phyloP scores from a whole-genome alignment of 805 yeast species.

The Henningerozyma blattae region DNA sequence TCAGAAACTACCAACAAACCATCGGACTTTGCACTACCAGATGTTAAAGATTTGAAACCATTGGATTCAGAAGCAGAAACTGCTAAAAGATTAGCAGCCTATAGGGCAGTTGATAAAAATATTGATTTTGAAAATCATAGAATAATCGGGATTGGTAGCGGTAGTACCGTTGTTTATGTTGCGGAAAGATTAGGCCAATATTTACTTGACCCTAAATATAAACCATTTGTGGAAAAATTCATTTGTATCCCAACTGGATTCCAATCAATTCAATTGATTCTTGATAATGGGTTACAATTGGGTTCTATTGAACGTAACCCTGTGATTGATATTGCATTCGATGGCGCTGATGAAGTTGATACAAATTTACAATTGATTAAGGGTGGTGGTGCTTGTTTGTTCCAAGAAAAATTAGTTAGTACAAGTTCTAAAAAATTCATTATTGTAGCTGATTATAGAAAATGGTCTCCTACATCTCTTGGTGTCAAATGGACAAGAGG shows the following conservation, averaged over 20 bases:
- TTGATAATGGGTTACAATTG: constrained; percentile 64
- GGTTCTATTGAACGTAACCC: constrained; percentile 80
- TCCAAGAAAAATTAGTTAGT: constrained; percentile 94
- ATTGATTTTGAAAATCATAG: constrained; percentile 43
- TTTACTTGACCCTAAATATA: constrained; percentile 30
- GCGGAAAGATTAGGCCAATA: constrained; percentile 77
- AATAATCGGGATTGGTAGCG: constrained; percentile 93
- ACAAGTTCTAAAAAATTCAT: constrained; percentile 63
- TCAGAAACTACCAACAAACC: too few species aligned
- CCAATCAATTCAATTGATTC: constrained; percentile 79
- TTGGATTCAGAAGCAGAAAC: constrained; percentile 43
- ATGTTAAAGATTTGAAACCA: constrained; percentile 4
- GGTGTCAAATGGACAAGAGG: constrained; percentile 84
- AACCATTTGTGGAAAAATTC: constrained; percentile 27
- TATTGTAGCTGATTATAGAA: constrained; percentile 86
- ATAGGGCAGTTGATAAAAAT: constrained; percentile 75
- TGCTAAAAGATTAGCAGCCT: constrained; percentile 87
- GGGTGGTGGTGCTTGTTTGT: constrained; percentile 97
- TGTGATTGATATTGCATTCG: constrained; percentile 82
- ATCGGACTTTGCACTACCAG: constrained; percentile 2
- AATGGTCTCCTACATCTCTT: constrained; percentile 51
- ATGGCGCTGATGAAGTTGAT: constrained; percentile 98
- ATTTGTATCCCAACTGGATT: constrained; percentile 93
- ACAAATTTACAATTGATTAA: constrained; percentile 70
- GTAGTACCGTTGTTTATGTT: constrained; percentile 93